Evolutionary conservation across 2,329 filamentous ascomycete species (phyloP).

Genomic region (Lachnellula subtilissima): DNA sequence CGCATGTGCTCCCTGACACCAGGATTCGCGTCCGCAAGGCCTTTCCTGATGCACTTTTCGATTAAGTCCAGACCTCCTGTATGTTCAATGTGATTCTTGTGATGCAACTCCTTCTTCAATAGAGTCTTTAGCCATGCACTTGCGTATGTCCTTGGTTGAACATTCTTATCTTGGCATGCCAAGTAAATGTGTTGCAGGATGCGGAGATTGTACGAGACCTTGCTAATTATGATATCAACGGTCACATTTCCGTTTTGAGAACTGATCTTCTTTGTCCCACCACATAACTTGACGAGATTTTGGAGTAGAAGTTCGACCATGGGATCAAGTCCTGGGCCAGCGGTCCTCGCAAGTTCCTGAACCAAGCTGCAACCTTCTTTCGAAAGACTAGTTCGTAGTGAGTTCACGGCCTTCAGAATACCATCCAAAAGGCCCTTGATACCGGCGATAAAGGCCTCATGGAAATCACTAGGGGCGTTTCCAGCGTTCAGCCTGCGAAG

Average conservation of each 20-base stretch:
- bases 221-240: constrained; percentile 74
- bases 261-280: constrained; percentile 86
- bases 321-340: constrained; percentile 74
- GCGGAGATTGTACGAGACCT: constrained; percentile 72
- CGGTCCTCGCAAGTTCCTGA: constrained; percentile 74
- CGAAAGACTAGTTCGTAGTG: constrained; percentile 82
- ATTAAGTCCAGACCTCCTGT: constrained; percentile 75
- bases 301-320: constrained; percentile 90
- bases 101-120: constrained; percentile 68
- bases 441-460: constrained; percentile 62
- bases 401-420: constrained; percentile 79
- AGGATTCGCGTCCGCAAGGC: constrained; percentile 83
- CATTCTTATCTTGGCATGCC: constrained; percentile 89
- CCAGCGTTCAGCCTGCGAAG: constrained; percentile 75
- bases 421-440: constrained; percentile 77
- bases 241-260: constrained; percentile 77
- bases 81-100: constrained; percentile 81
- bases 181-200: constrained; percentile 80
- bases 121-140: constrained; percentile 81
- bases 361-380: constrained; percentile 80
- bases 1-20: constrained; percentile 84
- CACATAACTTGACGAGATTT: constrained; percentile 82
- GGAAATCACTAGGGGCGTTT: constrained; percentile 75
- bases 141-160: constrained; percentile 74
- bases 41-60: constrained; percentile 85